These are phyloP conservation scores for Urostyla sp. DNA, from an alignment of 73 alveolate species.

Conservation along the genomic window DNA sequence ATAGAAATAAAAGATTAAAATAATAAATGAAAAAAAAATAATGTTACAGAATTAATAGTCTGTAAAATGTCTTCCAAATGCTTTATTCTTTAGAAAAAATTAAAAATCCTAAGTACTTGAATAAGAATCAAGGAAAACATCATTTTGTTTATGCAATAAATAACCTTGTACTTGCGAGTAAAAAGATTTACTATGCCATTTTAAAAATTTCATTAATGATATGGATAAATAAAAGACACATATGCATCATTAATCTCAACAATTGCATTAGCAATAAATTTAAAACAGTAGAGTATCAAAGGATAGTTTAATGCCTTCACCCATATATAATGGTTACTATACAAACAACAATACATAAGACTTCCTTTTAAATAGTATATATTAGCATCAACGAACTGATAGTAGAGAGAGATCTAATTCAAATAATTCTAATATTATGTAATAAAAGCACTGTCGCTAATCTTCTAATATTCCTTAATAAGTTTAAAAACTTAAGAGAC, in stretches of 20 bases:
- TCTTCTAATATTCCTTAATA: too few relatives aligned
- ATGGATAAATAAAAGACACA: too few relatives aligned
- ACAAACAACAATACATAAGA: constrained; percentile 2
- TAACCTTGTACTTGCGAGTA: constrained; percentile 6
- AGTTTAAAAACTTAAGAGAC: too few relatives aligned
- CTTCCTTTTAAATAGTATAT: not conserved
- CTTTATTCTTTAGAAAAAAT: constrained; percentile 17
- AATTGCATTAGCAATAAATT: not conserved
- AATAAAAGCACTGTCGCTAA: too few relatives aligned
- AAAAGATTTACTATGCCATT: constrained; percentile 31
- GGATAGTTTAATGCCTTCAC: constrained; percentile 20
- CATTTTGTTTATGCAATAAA: constrained; percentile 30
- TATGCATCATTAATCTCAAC: too few relatives aligned
- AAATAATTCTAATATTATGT: too few relatives aligned
- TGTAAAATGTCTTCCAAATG: constrained; percentile 9
- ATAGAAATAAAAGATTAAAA: too few relatives aligned
- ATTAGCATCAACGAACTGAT: too few relatives aligned
- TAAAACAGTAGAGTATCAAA: not conserved
- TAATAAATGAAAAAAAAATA: not conserved
- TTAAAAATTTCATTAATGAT: constrained; percentile 25
- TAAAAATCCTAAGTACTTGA: not conserved
- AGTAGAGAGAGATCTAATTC: too few relatives aligned
- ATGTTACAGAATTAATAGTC: not conserved
- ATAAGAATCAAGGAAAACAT: constrained; percentile 12
- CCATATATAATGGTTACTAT: not conserved